These are phyloP conservation scores for Pythium rhizo-oryzae DNA, from an alignment of 352 stramenopile genomes.

Conservation along the genomic window DNA sequence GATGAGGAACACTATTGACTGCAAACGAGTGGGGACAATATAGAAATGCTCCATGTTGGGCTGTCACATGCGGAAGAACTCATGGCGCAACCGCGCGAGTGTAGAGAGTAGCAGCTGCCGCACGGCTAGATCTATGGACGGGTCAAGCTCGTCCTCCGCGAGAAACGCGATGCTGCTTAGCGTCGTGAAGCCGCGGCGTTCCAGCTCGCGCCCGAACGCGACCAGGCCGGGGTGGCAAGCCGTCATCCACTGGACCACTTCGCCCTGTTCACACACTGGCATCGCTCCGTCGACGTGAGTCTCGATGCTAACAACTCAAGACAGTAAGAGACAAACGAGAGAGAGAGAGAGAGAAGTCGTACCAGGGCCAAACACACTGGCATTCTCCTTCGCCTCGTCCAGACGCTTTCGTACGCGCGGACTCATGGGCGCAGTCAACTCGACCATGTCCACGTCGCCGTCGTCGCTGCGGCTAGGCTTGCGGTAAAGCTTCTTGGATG, in stretches of 20 bases:
- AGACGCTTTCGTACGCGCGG: slow-evolving; percentile 69
- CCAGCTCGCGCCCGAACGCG: slow-evolving; percentile 55
- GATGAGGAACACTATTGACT: not conserved
- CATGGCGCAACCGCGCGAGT: slow-evolving; percentile 69
- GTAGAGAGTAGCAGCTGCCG: slow-evolving; percentile 64
- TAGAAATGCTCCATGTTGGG: not conserved
- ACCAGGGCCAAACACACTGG: slow-evolving; percentile 63
- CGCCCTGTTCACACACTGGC: slow-evolving; percentile 73
- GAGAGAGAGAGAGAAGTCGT: not conserved
- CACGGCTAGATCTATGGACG: slow-evolving; percentile 33
- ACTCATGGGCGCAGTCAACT: slow-evolving; percentile 36
- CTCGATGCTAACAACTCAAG: not conserved
- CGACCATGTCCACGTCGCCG: slow-evolving; percentile 23
- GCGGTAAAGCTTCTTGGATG: slow-evolving; percentile 6
- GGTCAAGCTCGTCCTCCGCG: slow-evolving; percentile 65
- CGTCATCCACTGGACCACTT: slow-evolving; percentile 86
- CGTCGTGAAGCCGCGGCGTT: slow-evolving; percentile 66
- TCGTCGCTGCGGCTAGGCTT: slow-evolving; percentile 15
- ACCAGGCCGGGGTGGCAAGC: slow-evolving; percentile 73
- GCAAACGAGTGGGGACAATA: not conserved
- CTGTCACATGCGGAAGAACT: slow-evolving; percentile 81
- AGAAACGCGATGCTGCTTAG: slow-evolving; percentile 85
- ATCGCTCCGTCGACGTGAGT: too few relatives aligned
- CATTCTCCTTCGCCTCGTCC: slow-evolving; percentile 78
- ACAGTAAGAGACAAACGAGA: not conserved